These are phyloP conservation scores for Lentinula aciculospora DNA, from an alignment of 768 basidiomycete genomes.

Conservation along the genomic window DNA sequence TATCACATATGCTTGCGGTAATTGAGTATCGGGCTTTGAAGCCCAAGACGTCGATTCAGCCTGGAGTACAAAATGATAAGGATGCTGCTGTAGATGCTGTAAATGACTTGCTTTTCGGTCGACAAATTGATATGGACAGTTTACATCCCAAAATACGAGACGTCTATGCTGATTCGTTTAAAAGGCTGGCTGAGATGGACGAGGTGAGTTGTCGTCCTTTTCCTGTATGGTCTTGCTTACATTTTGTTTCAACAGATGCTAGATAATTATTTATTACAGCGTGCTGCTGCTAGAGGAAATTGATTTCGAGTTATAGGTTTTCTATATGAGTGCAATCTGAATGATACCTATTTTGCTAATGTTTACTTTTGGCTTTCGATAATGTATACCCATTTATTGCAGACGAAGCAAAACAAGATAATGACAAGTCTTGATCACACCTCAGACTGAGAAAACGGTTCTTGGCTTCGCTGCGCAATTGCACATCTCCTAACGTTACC, in stretches of 20 bases:
- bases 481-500: too few species aligned
- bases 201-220: conserved; percentile 38
- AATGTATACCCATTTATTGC: too few species aligned
- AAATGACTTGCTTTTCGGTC: conserved; percentile 71
- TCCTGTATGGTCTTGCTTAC: neutral
- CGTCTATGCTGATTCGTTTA: conserved; percentile 65
- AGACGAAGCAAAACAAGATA: too few species aligned
- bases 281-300: neutral
- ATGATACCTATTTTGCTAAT: neutral
- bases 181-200: conserved; percentile 75
- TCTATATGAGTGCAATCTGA: neutral
- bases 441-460: too few species aligned
- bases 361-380: neutral
- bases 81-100: conserved; percentile 48
- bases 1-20: conserved; percentile 81
- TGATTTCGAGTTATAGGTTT: neutral
- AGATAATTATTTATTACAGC: conserved; percentile 5
- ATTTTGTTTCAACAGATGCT: neutral
- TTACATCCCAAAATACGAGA: conserved; percentile 71
- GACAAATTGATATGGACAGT: conserved; percentile 49
- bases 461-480: too few species aligned
- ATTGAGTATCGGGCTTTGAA: conserved; percentile 61
- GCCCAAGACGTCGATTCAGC: conserved; percentile 25
- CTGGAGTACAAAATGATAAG: conserved; percentile 23
- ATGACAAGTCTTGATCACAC: too few species aligned